A percentile compares a stretch with the other conserved stretches of the same genome.
Evolutionary conservation across 2,329 filamentous ascomycete species (phyloP).

Genomic region (Fusarium scirpi): DNA sequence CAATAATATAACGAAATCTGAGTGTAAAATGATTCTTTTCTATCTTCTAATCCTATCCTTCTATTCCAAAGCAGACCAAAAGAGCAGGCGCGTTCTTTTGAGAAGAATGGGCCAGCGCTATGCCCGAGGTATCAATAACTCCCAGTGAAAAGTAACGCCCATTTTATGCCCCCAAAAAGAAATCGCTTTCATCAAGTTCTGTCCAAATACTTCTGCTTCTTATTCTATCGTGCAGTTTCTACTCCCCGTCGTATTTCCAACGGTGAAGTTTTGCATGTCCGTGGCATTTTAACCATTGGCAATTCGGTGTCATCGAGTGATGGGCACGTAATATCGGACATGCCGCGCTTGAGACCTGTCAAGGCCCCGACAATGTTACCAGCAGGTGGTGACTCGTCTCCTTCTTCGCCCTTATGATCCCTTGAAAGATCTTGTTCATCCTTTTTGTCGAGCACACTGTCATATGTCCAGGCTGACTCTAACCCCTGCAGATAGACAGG

Average conservation of each 20-base stretch:
- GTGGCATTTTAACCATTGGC: conserved; percentile 53
- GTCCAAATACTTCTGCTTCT: background rate
- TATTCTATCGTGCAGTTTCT: conserved; percentile 40
- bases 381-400: conserved; percentile 39
- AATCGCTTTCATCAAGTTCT: conserved; percentile 30
- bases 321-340: conserved; percentile 65
- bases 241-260: conserved; percentile 54
- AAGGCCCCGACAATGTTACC: conserved; percentile 44
- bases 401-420: conserved; percentile 46
- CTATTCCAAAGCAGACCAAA: conserved; percentile 29
- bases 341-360: conserved; percentile 61
- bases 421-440: conserved; percentile 47
- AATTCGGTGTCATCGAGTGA: conserved; percentile 50
- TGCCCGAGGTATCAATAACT: conserved; percentile 39
- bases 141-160: conserved; percentile 30
- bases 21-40: background rate
- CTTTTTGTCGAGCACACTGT: conserved; percentile 61
- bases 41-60: conserved; percentile 24
- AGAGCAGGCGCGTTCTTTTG: conserved; percentile 19
- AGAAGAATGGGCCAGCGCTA: conserved; percentile 26
- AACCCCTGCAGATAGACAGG: conserved; percentile 64
- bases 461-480: conserved; percentile 66
- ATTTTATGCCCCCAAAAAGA: conserved; percentile 22
- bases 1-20: background rate
- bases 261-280: conserved; percentile 55